Percentiles rank a stretch among this genome's conserved stretches.
Evolutionary conservation across 2,329 filamentous ascomycete genomes (phyloP).

Genomic region (Fusarium sp.): DNA sequence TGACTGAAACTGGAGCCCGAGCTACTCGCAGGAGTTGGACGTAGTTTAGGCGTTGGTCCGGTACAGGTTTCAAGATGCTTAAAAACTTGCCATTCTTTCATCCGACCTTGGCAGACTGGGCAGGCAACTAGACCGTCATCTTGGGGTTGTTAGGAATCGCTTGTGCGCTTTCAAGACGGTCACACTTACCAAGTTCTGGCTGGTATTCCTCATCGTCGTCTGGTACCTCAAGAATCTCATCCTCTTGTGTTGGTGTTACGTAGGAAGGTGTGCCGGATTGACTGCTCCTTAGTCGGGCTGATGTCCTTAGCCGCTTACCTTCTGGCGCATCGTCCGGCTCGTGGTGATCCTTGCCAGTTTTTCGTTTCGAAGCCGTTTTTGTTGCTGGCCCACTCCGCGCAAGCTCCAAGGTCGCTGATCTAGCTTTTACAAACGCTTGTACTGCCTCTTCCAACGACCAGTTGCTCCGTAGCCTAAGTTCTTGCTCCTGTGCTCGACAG

Average conservation of each 20-base stretch:
- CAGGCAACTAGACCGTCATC: conserved; percentile 84
- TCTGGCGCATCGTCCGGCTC: conserved; percentile 44
- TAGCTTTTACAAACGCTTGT: conserved; percentile 74
- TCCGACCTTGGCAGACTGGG: conserved; percentile 79
- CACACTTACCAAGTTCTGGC: conserved; percentile 42
- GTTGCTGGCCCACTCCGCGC: conserved; percentile 56
- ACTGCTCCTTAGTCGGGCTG: conserved; percentile 58
- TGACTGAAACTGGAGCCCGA: conserved; percentile 28
- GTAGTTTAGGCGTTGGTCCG: conserved; percentile 47
- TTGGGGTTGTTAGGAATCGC: conserved; percentile 38
- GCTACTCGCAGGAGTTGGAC: conserved; percentile 8
- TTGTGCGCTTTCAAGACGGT: background rate
- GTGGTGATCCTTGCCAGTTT: conserved; percentile 50
- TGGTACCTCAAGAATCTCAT: conserved; percentile 39
- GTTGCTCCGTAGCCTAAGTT: conserved; percentile 84
- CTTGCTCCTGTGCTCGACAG: conserved; percentile 82
- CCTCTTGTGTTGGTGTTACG: conserved; percentile 23
- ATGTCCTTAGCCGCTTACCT: conserved; percentile 63
- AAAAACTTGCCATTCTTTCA: conserved; percentile 83
- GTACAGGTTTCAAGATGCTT: conserved; percentile 77
- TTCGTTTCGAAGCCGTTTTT: conserved; percentile 60
- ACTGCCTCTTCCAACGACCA: conserved; percentile 87
- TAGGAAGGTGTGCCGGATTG: conserved; percentile 49
- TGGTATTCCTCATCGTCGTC: conserved; percentile 47
- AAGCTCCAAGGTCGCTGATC: conserved; percentile 69